Evolutionary conservation across 2,329 filamentous ascomycete species (phyloP).

Genomic region (Blumeria graminis): DNA sequence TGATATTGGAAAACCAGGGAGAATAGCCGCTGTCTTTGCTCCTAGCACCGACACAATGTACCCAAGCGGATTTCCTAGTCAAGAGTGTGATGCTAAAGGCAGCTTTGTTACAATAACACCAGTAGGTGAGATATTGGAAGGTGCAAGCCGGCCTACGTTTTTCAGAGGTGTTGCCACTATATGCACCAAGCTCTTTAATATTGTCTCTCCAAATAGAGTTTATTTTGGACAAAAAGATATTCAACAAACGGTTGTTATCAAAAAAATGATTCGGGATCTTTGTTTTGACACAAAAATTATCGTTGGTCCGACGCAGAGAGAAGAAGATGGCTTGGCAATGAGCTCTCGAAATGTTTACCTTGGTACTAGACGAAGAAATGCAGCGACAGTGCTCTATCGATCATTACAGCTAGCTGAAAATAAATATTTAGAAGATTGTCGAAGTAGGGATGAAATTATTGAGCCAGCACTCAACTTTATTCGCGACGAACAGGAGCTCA

Average conservation of each 20-base stretch:
- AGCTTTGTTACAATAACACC: conserved; percentile 86
- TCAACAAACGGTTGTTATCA: conserved; percentile 82
- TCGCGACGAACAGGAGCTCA: conserved; percentile 33
- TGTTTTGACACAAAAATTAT: conserved; percentile 52
- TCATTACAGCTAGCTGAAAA: conserved; percentile 48
- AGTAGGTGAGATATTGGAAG: conserved; percentile 59
- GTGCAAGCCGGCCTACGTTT: conserved; percentile 69
- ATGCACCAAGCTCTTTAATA: conserved; percentile 83
- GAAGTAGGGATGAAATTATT: conserved; percentile 41
- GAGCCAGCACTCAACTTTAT: conserved; percentile 41
- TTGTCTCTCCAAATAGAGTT: conserved; percentile 50
- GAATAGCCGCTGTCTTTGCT: conserved; percentile 64
- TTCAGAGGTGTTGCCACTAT: conserved; percentile 92
- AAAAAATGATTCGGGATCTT: conserved; percentile 70
- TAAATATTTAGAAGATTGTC: conserved; percentile 29
- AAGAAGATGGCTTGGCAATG: conserved; percentile 62
- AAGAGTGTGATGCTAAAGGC: conserved; percentile 49
- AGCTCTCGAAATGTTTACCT: conserved; percentile 91
- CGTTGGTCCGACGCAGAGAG: conserved; percentile 51
- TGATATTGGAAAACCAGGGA: conserved; percentile 31
- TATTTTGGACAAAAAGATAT: conserved; percentile 98
- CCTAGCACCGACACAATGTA: conserved; percentile 73
- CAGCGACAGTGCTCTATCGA: conserved; percentile 47
- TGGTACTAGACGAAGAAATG: conserved; percentile 43
- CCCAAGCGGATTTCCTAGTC: conserved; percentile 46